Conservation (phyloP, 139 green algal species). For the Chlorella ohadii region DNA sequence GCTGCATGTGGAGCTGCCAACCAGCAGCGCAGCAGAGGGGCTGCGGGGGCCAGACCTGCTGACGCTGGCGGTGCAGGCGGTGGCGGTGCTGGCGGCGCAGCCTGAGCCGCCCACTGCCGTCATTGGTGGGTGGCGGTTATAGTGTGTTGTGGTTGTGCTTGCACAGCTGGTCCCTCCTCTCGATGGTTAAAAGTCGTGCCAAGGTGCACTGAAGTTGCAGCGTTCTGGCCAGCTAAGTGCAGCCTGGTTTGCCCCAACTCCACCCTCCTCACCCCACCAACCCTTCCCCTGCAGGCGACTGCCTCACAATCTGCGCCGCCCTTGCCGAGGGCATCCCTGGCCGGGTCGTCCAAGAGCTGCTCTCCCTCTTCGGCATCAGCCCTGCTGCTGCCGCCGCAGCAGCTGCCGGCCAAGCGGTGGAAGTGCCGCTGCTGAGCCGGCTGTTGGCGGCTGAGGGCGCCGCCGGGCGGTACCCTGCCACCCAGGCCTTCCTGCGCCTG, state of each 20-base stretch:
- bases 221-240: too few species aligned
- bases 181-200: too few species aligned
- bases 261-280: too few species aligned
- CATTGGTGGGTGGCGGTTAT: slow-evolving; percentile 12
- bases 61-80: slow-evolving; percentile 27
- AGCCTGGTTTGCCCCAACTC: too few species aligned
- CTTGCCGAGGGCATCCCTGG: slow-evolving; percentile 32
- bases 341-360: slow-evolving; percentile 48
- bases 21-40: not conserved
- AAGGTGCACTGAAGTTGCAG: too few species aligned
- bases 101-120: slow-evolving; percentile 23
- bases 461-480: slow-evolving; percentile 56
- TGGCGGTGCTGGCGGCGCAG: slow-evolving; percentile 25
- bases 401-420: not conserved
- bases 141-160: too few species aligned
- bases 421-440: slow-evolving; percentile 12
- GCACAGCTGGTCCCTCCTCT: too few species aligned
- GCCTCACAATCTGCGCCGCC: slow-evolving; percentile 34
- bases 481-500: slow-evolving; percentile 49
- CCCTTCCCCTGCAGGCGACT: slow-evolving; percentile 36
- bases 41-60: slow-evolving; percentile 42
- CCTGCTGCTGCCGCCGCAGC: not conserved
- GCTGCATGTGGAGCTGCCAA: slow-evolving; percentile 37
- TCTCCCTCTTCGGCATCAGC: slow-evolving; percentile 25
- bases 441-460: slow-evolving; percentile 45